Percentiles rank a stretch among this genome's conserved stretches.
phyloP scores from a whole-genome alignment of 306 rosid species.

The Lablab purpureus region DNA sequence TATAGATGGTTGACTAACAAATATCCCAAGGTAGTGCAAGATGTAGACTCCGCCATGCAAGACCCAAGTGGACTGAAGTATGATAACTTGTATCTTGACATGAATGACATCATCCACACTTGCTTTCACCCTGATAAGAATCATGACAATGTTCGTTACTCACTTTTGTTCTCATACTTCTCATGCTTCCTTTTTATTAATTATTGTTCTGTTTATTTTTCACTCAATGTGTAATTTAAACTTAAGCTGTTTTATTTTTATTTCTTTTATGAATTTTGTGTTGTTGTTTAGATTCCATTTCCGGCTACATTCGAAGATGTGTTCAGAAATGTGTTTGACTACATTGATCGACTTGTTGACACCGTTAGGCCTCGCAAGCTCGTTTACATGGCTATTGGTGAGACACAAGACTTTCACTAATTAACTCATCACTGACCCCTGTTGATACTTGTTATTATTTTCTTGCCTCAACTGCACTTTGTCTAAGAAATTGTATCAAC shows the following conservation, averaged over 20 bases:
- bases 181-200: not conserved
- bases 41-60: conserved; percentile 26
- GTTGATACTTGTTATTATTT: not conserved
- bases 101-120: conserved; percentile 66
- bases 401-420: conserved; percentile 24
- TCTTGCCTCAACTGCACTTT: not conserved
- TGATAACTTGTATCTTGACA: conserved; percentile 66
- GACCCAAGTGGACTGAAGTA: conserved; percentile 49
- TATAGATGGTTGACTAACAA: conserved; percentile 56
- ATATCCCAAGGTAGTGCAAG: conserved; percentile 47
- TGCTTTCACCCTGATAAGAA: conserved; percentile 60
- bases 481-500: not conserved
- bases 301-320: conserved; percentile 60
- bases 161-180: not conserved
- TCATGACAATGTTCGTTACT: conserved; percentile 33
- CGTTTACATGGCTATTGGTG: conserved; percentile 60
- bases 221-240: not conserved
- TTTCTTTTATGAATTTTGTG: not conserved
- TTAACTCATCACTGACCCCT: not conserved
- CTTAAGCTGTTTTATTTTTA: not conserved
- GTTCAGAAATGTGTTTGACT: conserved; percentile 50
- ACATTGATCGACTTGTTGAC: conserved; percentile 56
- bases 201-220: not conserved
- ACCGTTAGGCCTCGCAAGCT: conserved; percentile 55
- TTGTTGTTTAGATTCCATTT: conserved; percentile 1